Base-by-base conservation (phyloP, 2,329 filamentous ascomycete species). In the Lachnellula hyalina region DNA sequence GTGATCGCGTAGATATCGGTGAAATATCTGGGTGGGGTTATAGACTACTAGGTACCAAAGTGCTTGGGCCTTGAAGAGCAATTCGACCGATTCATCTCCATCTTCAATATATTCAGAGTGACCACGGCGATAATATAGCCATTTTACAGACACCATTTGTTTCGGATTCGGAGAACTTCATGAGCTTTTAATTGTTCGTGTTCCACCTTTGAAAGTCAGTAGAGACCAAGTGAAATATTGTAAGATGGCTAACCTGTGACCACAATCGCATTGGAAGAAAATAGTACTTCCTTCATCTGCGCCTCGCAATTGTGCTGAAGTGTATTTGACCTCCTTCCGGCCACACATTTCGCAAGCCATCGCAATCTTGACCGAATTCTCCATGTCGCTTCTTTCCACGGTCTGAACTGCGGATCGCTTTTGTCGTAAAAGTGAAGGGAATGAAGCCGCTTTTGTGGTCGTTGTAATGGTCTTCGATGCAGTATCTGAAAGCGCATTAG, bases 261-360 rank as follows among this genome's bases (percentile, higher is more conserved):
- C 89, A 70, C 92, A 96, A 55, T 91, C 84, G 74, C 92, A 96
- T 57, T 80, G 86, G 74, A 90, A 96, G 68, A 96, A 95, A 52
- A 96, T 83, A 0, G 93, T 96, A 61, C 87, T 90, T 58, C 94
- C 94, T 82, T 97, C 93, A 71, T 99, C 94, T 52, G 93, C 94
- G 77, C 91, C 86, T 64, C 93, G 86, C 66, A 96, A 75, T 71
- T 99, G 94, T 57, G 90, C 83, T 2, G 87, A 87, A 49, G 90
- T 88, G 71, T 86, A 97, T 64, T 85, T 87, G 72, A 97, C 90
- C 69, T 96, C 86, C 51, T 84, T 85, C 51, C 84, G 78, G 15
- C 87, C 90, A 71, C 94, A 97, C 66, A 90, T 85, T 46, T 86
- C 82, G 70, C 94, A 97, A 45, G 80, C 84, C 70, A 87, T 79